Percentiles rank a stretch among this genome's conserved stretches.
phyloP scores from a whole-genome alignment of 2,329 filamentous ascomycete genomes.

The Xylariales sp. region DNA sequence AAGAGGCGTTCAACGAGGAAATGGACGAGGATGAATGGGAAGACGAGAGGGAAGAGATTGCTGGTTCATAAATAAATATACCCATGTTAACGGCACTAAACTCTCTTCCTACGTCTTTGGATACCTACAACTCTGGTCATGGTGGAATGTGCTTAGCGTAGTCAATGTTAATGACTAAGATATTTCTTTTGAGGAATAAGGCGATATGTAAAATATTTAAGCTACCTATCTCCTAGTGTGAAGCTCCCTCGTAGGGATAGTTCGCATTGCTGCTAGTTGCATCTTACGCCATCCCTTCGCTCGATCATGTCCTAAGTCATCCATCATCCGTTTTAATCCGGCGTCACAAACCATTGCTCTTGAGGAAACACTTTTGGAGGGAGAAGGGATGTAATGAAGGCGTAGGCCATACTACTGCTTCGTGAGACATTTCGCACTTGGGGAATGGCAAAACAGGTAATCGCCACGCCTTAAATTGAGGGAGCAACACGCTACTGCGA shows the following conservation, averaged over 20 bases:
- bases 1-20: conserved; percentile 60
- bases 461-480: neutral
- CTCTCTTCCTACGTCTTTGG: conserved; percentile 1
- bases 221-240: no score
- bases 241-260: neutral
- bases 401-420: neutral
- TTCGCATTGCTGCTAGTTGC: neutral
- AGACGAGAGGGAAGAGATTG: conserved; percentile 55
- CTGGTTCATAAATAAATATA: conserved; percentile 40
- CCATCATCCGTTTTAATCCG: neutral
- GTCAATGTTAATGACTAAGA: neutral
- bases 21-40: conserved; percentile 66
- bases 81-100: conserved; percentile 19
- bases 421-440: neutral
- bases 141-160: neutral
- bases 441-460: conserved; percentile 1
- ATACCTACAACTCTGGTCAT: neutral
- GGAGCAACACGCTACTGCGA: neutral
- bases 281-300: conserved; percentile 12
- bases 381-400: conserved; percentile 8
- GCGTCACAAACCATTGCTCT: neutral
- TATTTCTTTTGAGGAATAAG: neutral
- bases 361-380: neutral
- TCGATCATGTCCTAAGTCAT: neutral
- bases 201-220: no score